A percentile compares a stretch with the other conserved stretches of the same genome.
phyloP scores from a whole-genome alignment of 2,329 filamentous ascomycete genomes.

The Aspergillus neoniger region DNA sequence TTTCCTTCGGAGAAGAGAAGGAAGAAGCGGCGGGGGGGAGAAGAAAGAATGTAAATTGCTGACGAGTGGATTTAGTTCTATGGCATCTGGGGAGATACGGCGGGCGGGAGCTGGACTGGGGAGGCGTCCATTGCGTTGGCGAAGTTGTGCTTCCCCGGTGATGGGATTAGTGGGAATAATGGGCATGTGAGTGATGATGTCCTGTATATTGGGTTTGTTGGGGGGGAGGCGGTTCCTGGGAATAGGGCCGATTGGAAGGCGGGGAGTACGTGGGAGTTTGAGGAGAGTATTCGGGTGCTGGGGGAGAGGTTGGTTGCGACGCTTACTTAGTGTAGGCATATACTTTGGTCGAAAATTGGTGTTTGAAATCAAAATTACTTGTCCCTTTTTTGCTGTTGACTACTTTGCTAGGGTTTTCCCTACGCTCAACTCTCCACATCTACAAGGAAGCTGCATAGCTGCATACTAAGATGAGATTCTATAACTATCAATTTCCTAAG shows the following conservation, averaged over 20 bases:
- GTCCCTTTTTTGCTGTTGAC: too few species aligned
- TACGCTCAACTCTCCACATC: too few species aligned
- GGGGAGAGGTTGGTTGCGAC: slow-evolving; percentile 56
- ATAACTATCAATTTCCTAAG: too few species aligned
- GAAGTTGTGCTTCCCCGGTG: slow-evolving; percentile 54
- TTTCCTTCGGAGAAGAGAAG: too few species aligned
- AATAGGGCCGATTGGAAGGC: slow-evolving; percentile 59
- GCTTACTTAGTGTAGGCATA: not conserved
- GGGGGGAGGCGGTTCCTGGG: slow-evolving; percentile 59
- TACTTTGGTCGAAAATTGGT: too few species aligned
- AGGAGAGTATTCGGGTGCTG: slow-evolving; percentile 53
- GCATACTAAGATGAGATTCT: too few species aligned
- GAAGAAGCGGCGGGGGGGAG: too few species aligned
- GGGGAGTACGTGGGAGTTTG: slow-evolving; percentile 25
- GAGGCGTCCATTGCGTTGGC: slow-evolving; percentile 62
- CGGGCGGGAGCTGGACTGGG: slow-evolving; percentile 59
- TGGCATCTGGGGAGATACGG: slow-evolving; percentile 64
- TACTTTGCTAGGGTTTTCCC: too few species aligned
- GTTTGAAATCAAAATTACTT: too few species aligned
- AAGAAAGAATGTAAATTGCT: not conserved
- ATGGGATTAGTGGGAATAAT: slow-evolving; percentile 54
- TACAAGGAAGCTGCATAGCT: too few species aligned
- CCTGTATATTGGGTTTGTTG: slow-evolving; percentile 63
- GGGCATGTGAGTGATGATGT: slow-evolving; percentile 62
- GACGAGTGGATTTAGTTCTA: slow-evolving; percentile 48